phyloP scores from a whole-genome alignment of 495 filamentous ascomycete genomes.

The Penicillium mononematosum region DNA sequence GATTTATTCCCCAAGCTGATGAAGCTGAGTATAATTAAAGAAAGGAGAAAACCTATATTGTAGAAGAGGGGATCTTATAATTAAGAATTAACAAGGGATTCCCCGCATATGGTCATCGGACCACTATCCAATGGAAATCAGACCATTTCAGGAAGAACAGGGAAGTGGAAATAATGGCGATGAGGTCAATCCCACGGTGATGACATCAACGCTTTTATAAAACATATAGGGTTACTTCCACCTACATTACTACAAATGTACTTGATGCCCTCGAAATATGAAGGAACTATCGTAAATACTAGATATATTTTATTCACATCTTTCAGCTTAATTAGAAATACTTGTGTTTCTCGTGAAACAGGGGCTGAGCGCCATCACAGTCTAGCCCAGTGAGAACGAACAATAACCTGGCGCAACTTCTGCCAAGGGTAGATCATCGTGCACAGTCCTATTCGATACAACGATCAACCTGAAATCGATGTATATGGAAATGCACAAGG shows the following conservation, averaged over 20 bases:
- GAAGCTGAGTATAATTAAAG: conserved; percentile 3
- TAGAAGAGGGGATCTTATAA: conserved; percentile 13
- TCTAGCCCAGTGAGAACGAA: background rate
- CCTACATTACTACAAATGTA: background rate
- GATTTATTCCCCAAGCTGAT: background rate
- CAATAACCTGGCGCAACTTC: conserved; percentile 4
- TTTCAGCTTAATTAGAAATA: background rate
- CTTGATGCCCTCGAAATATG: background rate
- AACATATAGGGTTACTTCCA: background rate
- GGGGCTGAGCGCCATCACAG: background rate
- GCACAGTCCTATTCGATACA: conserved; percentile 14
- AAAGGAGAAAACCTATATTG: background rate
- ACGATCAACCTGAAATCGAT: background rate
- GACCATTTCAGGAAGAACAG: background rate
- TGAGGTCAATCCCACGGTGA: background rate
- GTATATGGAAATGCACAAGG: background rate
- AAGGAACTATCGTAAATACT: background rate
- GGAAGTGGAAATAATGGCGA: background rate
- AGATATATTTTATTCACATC: background rate
- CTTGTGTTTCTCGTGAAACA: background rate
- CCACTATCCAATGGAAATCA: background rate
- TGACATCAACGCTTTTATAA: conserved; percentile 6
- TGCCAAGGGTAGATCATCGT: conserved; percentile 15
- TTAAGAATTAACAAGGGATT: conserved; percentile 2
- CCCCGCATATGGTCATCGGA: conserved; percentile 8